A percentile compares a stretch with the other conserved stretches of the same genome.
Evolutionary conservation across 306 rosid species (phyloP).

Genomic region (Cicer judaicum): DNA sequence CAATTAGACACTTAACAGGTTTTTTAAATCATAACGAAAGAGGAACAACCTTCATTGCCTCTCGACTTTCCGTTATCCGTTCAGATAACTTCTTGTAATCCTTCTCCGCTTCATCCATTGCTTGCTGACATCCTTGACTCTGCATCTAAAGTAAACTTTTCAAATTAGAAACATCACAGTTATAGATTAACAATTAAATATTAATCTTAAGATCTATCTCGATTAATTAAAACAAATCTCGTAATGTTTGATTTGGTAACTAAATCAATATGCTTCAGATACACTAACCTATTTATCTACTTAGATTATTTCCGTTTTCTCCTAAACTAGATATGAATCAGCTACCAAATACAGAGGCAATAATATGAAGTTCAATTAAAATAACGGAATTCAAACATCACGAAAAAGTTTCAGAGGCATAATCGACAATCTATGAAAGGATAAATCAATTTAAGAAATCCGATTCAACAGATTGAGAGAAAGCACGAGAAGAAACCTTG

Average conservation of each 20-base stretch:
- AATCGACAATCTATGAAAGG: not conserved
- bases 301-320: slow-evolving; percentile 29
- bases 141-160: slow-evolving; percentile 60
- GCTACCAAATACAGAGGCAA: not conserved
- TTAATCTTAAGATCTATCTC: slow-evolving; percentile 10
- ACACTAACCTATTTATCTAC: slow-evolving; percentile 14
- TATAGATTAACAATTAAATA: not conserved
- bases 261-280: not conserved
- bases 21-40: slow-evolving; percentile 20
- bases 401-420: too few relatives aligned
- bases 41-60: slow-evolving; percentile 71
- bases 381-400: not conserved
- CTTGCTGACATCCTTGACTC: slow-evolving; percentile 74
- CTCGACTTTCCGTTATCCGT: slow-evolving; percentile 70
- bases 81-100: slow-evolving; percentile 70
- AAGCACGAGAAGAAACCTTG: slow-evolving; percentile 62
- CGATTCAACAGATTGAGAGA: not conserved
- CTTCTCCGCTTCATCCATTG: slow-evolving; percentile 75
- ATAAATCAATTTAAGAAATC: slow-evolving; percentile 1
- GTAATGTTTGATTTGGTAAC: slow-evolving; percentile 15
- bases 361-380: slow-evolving; percentile 6
- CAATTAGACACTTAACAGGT: slow-evolving; percentile 3
- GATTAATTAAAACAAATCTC: not conserved
- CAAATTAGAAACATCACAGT: slow-evolving; percentile 29
- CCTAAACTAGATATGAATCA: slow-evolving; percentile 13